Percentiles rank a stretch among this genome's conserved stretches.
Evolutionary conservation across 139 green algal species (phyloP).

Genomic region (Desmodesmus armatus): DNA sequence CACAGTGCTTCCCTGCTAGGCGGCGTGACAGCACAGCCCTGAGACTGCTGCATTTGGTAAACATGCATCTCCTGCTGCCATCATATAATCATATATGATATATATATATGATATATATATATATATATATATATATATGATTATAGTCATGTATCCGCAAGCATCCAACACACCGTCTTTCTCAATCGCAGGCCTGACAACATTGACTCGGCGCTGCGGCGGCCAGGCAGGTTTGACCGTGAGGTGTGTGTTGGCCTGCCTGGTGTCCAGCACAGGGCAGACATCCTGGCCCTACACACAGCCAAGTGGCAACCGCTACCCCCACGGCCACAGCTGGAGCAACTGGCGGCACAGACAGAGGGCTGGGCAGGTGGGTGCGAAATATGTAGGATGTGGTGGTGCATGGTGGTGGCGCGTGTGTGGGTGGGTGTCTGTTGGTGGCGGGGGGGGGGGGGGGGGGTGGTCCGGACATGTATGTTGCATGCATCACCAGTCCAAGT

Average conservation of each 20-base stretch:
- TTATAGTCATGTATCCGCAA: too few relatives aligned
- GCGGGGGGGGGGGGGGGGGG: too few relatives aligned
- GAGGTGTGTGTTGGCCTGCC: conserved; percentile 75
- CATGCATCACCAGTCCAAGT: neutral
- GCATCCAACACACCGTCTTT: too few relatives aligned
- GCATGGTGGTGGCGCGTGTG: neutral
- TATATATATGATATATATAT: too few relatives aligned
- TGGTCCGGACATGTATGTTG: neutral
- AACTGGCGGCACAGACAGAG: conserved; percentile 67
- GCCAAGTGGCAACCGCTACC: conserved; percentile 57
- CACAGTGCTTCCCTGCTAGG: too few relatives aligned
- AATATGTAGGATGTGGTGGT: too few relatives aligned
- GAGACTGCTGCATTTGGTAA: too few relatives aligned
- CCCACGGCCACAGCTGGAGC: conserved; percentile 27
- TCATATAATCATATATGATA: too few relatives aligned
- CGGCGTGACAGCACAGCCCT: too few relatives aligned
- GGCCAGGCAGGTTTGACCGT: conserved; percentile 82
- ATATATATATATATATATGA: too few relatives aligned
- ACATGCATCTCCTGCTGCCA: too few relatives aligned
- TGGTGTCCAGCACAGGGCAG: conserved; percentile 38
- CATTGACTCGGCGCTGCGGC: conserved; percentile 79
- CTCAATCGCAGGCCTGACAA: conserved; percentile 68
- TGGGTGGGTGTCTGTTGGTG: too few relatives aligned
- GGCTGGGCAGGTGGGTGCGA: conserved; percentile 66
- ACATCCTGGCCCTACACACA: conserved; percentile 65